phyloP scores from a whole-genome alignment of 306 rosid genomes.

The Cucurbita argyrosperma region DNA sequence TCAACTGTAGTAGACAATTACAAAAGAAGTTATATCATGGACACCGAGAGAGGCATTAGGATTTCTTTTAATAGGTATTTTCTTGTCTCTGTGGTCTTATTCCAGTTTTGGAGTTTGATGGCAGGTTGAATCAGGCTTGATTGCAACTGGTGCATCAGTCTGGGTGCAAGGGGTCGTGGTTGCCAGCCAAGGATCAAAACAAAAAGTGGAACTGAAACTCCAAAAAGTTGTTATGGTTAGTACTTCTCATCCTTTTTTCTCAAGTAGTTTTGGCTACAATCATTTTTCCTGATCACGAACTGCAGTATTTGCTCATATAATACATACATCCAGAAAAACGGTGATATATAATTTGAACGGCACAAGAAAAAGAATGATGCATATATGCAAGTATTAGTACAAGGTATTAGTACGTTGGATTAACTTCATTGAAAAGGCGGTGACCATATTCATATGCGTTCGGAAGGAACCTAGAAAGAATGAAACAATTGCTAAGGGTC shows the following conservation, averaged over 20 bases:
- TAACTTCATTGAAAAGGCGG: not conserved
- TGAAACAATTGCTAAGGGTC: not conserved
- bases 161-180: slow-evolving; percentile 79
- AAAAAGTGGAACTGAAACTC: slow-evolving; percentile 84
- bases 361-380: not conserved
- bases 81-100: slow-evolving; percentile 11
- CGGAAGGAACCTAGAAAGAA: not conserved
- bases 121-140: slow-evolving; percentile 64
- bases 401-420: not conserved
- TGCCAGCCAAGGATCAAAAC: slow-evolving; percentile 79
- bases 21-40: not conserved
- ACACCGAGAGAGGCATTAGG: not conserved
- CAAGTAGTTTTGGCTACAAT: not conserved
- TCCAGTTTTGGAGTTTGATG: slow-evolving; percentile 27
- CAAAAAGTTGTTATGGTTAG: slow-evolving; percentile 66
- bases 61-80: slow-evolving; percentile 2
- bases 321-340: not conserved
- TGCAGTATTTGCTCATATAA: not conserved
- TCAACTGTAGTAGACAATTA: not conserved
- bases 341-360: not conserved
- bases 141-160: slow-evolving; percentile 78
- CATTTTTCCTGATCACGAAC: not conserved
- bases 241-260: slow-evolving; percentile 10
- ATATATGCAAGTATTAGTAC: not conserved
- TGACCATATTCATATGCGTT: not conserved